Percentiles rank a stretch among this genome's conserved stretches.
Conservation (phyloP, 768 basidiomycete species). For the Russula ochroleuca region DNA sequence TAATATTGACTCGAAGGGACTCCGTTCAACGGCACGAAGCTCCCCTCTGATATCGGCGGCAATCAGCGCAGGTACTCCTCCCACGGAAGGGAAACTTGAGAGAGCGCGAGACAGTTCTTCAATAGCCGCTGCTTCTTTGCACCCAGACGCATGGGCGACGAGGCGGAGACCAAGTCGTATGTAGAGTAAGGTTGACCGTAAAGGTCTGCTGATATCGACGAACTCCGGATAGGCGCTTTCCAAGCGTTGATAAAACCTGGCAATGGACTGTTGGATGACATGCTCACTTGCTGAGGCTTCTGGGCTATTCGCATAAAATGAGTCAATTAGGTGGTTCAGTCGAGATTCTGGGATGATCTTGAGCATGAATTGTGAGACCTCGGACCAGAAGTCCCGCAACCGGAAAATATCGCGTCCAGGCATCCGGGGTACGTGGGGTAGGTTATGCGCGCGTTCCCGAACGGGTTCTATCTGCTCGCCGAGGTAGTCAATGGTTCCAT, state of each 20-base stretch:
- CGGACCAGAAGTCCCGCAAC: slow-evolving; percentile 65
- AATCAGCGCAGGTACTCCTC: slow-evolving; percentile 40
- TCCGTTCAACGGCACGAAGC: slow-evolving; percentile 28
- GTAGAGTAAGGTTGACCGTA: slow-evolving; percentile 61
- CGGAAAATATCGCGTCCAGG: slow-evolving; percentile 42
- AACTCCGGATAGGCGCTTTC: slow-evolving; percentile 63
- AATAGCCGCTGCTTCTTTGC: not conserved
- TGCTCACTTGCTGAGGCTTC: slow-evolving; percentile 52
- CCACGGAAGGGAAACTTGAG: slow-evolving; percentile 52
- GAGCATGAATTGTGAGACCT: slow-evolving; percentile 68
- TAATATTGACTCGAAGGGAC: slow-evolving; percentile 44
- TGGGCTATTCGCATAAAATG: slow-evolving; percentile 37
- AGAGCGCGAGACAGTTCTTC: slow-evolving; percentile 37
- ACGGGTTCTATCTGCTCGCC: slow-evolving; percentile 35
- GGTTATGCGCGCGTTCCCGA: slow-evolving; percentile 31
- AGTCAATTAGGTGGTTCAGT: slow-evolving; percentile 44
- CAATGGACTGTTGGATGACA: slow-evolving; percentile 73
- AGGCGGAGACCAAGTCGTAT: slow-evolving; percentile 71
- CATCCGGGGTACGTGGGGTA: slow-evolving; percentile 32
- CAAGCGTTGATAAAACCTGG: slow-evolving; percentile 72
- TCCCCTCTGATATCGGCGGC: slow-evolving; percentile 30
- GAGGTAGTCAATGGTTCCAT: slow-evolving; percentile 47
- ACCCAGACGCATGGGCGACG: slow-evolving; percentile 31
- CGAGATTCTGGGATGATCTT: slow-evolving; percentile 51
- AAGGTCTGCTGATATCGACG: slow-evolving; percentile 61